Conservation (phyloP, 257 asterid genomes). For the Solanum paucissectum region DNA sequence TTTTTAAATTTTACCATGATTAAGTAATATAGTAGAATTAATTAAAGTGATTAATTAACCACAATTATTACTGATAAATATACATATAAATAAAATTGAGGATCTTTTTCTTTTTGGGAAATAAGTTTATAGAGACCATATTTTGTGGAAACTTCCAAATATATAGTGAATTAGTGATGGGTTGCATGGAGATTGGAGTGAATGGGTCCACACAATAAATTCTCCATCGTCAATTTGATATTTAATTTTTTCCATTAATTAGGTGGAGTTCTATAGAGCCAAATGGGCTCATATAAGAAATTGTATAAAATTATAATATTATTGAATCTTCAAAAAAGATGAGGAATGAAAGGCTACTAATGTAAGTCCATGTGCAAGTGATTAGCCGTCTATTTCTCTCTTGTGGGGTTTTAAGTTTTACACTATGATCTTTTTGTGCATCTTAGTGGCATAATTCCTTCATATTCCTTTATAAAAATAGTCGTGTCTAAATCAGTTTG, state of each 20-base stretch:
- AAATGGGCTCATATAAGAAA: neutral
- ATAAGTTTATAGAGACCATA: neutral
- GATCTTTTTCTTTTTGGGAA: neutral
- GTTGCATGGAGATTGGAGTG: neutral
- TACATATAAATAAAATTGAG: neutral
- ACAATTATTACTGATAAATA: neutral
- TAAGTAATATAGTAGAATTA: neutral
- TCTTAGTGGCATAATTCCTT: neutral
- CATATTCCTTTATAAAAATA: neutral
- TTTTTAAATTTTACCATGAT: neutral
- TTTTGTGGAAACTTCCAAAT: neutral
- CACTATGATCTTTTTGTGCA: neutral
- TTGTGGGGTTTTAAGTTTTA: neutral
- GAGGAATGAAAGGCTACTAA: slow-evolving; percentile 13
- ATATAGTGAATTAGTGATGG: neutral
- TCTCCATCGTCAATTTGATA: neutral
- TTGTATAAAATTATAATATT: neutral
- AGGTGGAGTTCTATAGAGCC: neutral
- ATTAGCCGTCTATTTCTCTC: neutral
- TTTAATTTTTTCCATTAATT: neutral
- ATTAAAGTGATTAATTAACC: neutral
- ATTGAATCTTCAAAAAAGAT: neutral
- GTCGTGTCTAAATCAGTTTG: neutral
- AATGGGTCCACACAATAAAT: neutral
- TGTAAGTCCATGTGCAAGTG: neutral